Percentiles rank a stretch among this genome's conserved stretches.
Evolutionary conservation across 2,329 filamentous ascomycete genomes (phyloP).

Genomic region (Trichoderma simmonsii): DNA sequence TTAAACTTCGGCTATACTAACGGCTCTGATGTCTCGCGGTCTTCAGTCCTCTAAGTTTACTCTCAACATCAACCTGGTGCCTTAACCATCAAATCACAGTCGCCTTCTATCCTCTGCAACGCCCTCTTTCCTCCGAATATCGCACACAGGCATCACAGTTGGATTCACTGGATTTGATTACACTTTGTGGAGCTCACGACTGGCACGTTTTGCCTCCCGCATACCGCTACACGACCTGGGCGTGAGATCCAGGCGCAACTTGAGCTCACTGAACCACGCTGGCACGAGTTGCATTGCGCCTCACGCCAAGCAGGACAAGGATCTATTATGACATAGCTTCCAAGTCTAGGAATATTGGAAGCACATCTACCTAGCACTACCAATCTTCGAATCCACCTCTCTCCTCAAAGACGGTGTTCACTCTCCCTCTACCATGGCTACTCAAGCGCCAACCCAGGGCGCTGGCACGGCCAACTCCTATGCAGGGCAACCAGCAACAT

Average conservation of each 20-base stretch:
- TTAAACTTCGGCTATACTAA: conserved; percentile 15
- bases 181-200: no score
- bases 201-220: not conserved
- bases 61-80: conserved; percentile 2
- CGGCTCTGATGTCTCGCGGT: not conserved
- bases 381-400: not conserved
- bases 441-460: conserved; percentile 31
- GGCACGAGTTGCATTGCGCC: not conserved
- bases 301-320: not conserved
- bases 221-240: not conserved
- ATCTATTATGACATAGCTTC: not conserved
- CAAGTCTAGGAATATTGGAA: not conserved
- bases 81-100: not conserved
- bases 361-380: no score
- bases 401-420: not conserved
- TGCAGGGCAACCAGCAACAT: conserved; percentile 33
- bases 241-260: not conserved
- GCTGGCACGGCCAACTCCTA: conserved; percentile 32
- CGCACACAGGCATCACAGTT: not conserved
- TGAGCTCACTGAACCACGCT: not conserved
- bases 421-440: conserved; percentile 31
- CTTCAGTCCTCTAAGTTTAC: conserved; percentile 4
- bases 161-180: not conserved
- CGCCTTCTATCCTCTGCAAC: not conserved
- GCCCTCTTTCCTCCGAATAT: not conserved